These are phyloP conservation scores for Gardenia jasminoides DNA, from an alignment of 257 asterid species.

Conservation along the genomic window DNA sequence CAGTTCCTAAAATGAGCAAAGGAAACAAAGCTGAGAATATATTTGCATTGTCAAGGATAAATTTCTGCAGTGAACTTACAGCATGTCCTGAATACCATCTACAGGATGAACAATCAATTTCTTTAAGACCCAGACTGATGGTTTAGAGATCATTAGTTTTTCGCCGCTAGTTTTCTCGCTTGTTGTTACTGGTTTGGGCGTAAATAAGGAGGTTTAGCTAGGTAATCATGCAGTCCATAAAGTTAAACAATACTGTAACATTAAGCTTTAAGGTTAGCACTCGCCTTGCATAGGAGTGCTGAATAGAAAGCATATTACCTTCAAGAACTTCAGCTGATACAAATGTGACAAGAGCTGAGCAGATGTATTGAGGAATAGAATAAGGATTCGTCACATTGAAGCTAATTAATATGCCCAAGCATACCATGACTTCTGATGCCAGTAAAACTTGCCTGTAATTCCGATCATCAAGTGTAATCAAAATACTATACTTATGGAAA, in stretches of 20 bases:
- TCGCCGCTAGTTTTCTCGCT: neutral
- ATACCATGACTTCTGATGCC: slow-evolving; percentile 71
- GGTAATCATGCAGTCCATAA: neutral
- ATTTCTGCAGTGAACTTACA: too few species aligned
- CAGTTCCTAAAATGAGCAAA: too few species aligned
- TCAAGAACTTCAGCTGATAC: slow-evolving; percentile 87
- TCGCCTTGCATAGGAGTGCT: neutral
- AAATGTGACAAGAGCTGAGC: slow-evolving; percentile 64
- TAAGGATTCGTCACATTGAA: slow-evolving; percentile 54
- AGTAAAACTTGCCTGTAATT: slow-evolving; percentile 67
- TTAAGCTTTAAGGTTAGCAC: neutral
- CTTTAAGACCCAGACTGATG: neutral
- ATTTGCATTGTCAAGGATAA: neutral
- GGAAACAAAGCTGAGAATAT: too few species aligned
- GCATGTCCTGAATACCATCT: neutral
- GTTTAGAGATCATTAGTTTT: too few species aligned
- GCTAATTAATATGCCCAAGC: slow-evolving; percentile 56
- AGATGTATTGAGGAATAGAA: slow-evolving; percentile 64
- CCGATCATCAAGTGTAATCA: neutral
- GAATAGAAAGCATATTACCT: slow-evolving; percentile 34
- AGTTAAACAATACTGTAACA: neutral
- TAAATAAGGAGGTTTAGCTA: neutral
- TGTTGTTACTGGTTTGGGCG: neutral
- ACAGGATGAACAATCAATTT: too few species aligned
- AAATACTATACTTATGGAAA: neutral